phyloP scores from a whole-genome alignment of 2,329 filamentous ascomycete species.

The Clonostachys sp. region DNA sequence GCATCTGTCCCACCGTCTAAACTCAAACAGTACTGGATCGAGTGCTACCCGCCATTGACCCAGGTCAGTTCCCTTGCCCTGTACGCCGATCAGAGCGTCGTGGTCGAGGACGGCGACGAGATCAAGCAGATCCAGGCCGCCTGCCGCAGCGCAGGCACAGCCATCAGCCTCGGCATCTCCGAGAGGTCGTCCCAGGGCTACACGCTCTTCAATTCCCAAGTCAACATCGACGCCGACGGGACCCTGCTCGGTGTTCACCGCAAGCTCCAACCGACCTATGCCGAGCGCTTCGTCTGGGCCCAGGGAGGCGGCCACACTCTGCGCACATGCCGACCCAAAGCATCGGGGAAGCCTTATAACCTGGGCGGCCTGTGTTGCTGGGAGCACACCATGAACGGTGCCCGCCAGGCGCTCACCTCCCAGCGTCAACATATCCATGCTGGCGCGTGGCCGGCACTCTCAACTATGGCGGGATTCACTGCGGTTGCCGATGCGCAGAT shows the following conservation, averaged over 20 bases:
- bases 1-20: too few relatives aligned
- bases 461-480: too few relatives aligned
- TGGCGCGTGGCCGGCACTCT: too few relatives aligned
- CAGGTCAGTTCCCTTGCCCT: conserved; percentile 27
- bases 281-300: conserved; percentile 50
- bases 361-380: too few relatives aligned
- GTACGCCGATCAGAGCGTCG: conserved; percentile 39
- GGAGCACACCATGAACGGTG: too few relatives aligned
- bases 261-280: conserved; percentile 51
- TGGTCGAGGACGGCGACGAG: conserved; percentile 37
- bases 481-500: too few relatives aligned
- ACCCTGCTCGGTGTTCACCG: conserved; percentile 43
- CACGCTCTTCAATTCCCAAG: conserved; percentile 45
- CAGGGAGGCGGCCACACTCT: conserved; percentile 47
- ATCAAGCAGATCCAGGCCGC: conserved; percentile 29
- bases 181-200: conserved; percentile 36
- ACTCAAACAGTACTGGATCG: too few relatives aligned
- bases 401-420: too few relatives aligned
- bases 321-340: conserved; percentile 2
- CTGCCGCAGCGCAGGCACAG: conserved; percentile 25
- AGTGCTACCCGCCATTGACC: too few relatives aligned
- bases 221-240: conserved; percentile 38
- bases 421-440: too few relatives aligned
- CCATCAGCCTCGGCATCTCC: conserved; percentile 44
- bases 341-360: too few relatives aligned